Base-by-base conservation (phyloP, 179 eudicot species). In the Patellifolia procumbens region DNA sequence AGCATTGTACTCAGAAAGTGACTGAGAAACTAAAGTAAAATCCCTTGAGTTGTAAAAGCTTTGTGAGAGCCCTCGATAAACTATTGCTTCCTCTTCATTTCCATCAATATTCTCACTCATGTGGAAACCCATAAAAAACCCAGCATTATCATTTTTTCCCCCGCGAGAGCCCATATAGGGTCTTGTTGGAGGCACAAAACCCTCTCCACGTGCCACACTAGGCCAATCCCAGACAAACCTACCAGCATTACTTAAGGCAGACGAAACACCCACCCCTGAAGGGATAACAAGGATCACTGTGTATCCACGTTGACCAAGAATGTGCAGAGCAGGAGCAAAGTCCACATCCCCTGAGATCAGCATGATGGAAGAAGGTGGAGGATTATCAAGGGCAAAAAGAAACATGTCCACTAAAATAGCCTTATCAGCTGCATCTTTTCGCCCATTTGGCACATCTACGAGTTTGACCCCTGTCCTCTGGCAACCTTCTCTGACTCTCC, bases 391-490 rank as follows among this genome's bases (percentile, higher is more conserved):
- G 73, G 99, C 97, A 85, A 95, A 95, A 67, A 93, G 93, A 67
- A 95, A 95, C 97, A 95, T 95, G 83, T 95, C 99, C 69, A 95
- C 91, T 82, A 95, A 88, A 78, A 95, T 95, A 64, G 99, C 99
- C 83, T 95, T 95, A 78, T 95, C 99, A 80, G 99, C 97, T 12
- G 99, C 97, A 79, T 95, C 97, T 79, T 95, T 95, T 77, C 97
- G 88, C 22, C 97, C 99, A 81, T 93, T 95, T 8, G 97, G 99
- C 53, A 95, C 97, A 79, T 95, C 99, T 61, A 91, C 68, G 28
- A 95, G 97, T 78, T 88, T 95, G 67, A 95, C 97, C 42, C 97
- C 99, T 1, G 99, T 95, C 80, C 95, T 90, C 68, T 95, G 99
- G 79, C 99, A 95, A 24, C 99, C 97, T 80, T 91, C 99, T 83